Conservation (phyloP, 257 asterid genomes). For the Nicotiana noctiflora region DNA sequence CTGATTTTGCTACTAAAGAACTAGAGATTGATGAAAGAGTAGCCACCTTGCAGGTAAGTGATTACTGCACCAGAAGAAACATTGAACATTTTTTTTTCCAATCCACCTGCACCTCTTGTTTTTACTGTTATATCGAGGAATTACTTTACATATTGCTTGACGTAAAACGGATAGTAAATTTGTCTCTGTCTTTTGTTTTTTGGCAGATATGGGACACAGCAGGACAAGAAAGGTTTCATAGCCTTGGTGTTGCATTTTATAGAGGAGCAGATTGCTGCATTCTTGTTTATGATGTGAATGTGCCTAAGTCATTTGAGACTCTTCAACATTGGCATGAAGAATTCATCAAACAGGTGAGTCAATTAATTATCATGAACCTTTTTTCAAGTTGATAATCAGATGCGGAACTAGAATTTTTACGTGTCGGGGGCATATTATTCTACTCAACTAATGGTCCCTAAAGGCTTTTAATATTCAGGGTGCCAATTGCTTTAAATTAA, state of each 20-base stretch:
- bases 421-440: too few relatives aligned
- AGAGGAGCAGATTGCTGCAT: constrained; percentile 95
- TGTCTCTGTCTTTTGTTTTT: not conserved
- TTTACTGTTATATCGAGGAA: too few relatives aligned
- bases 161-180: too few relatives aligned
- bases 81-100: too few relatives aligned
- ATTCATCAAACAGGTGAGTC: constrained; percentile 62
- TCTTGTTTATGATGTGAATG: constrained; percentile 71
- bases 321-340: constrained; percentile 76
- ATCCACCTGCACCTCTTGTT: too few relatives aligned
- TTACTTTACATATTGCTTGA: too few relatives aligned
- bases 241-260: constrained; percentile 79
- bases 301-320: constrained; percentile 66
- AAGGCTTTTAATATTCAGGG: too few relatives aligned
- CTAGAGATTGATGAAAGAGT: constrained; percentile 49
- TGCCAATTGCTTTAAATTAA: too few relatives aligned
- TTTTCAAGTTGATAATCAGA: too few relatives aligned
- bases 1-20: constrained; percentile 82
- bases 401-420: too few relatives aligned
- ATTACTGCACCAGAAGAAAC: not conserved
- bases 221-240: constrained; percentile 84
- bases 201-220: constrained; percentile 91
- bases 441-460: too few relatives aligned
- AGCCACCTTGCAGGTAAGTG: constrained; percentile 72
- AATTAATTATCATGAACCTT: not conserved